These are phyloP conservation scores for Rubroboletus satanas DNA, from an alignment of 768 basidiomycete species.

Conservation along the genomic window DNA sequence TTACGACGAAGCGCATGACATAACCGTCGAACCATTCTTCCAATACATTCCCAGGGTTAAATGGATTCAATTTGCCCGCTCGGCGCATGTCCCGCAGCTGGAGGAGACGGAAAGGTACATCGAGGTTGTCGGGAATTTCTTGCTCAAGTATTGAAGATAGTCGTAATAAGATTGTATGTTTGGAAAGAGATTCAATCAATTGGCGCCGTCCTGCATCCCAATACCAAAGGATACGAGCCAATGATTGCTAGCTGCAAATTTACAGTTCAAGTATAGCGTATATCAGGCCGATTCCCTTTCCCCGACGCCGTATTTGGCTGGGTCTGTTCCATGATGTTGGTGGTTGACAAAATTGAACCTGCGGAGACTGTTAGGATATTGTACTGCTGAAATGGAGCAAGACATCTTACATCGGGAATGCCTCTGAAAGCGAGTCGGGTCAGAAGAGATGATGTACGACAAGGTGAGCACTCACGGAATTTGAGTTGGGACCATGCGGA, in stretches of 20 bases:
- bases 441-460: conserved; percentile 4
- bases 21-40: conserved; percentile 33
- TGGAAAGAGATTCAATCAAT: neutral
- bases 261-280: conserved; percentile 8
- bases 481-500: conserved; percentile 93
- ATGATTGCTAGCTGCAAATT: neutral
- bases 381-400: neutral
- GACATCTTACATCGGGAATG: conserved; percentile 67
- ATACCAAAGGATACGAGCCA: neutral
- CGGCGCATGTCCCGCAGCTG: conserved; percentile 34
- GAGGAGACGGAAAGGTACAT: conserved; percentile 38
- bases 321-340: conserved; percentile 78
- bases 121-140: conserved; percentile 31
- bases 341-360: conserved; percentile 98
- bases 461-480: conserved; percentile 57
- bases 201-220: neutral
- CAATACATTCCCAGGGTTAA: conserved; percentile 29
- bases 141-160: conserved; percentile 15
- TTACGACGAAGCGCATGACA: conserved; percentile 36
- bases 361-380: conserved; percentile 9
- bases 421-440: conserved; percentile 39
- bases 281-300: conserved; percentile 25
- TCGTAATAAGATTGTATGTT: neutral
- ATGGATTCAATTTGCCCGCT: conserved; percentile 37
- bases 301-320: conserved; percentile 67